Conservation (phyloP, 2,329 filamentous ascomycete species). For the Talaromyces verruculosus region DNA sequence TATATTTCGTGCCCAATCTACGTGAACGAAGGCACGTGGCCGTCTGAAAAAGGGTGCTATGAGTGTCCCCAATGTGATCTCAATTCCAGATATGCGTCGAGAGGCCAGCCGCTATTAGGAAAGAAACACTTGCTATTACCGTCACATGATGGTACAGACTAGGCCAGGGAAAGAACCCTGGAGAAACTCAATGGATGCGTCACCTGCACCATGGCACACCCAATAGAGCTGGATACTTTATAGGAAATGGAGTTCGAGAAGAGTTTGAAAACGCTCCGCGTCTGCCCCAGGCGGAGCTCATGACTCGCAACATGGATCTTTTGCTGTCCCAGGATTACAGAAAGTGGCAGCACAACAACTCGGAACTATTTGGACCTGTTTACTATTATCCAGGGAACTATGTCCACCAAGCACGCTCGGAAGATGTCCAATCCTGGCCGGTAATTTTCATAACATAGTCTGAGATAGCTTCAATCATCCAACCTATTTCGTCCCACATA, state of each 20-base stretch:
- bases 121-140: neutral
- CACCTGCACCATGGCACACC: neutral
- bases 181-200: neutral
- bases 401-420: neutral
- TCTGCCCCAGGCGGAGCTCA: neutral
- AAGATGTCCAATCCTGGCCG: neutral
- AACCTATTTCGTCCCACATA: neutral
- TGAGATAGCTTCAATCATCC: neutral
- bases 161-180: neutral
- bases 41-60: neutral
- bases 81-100: neutral
- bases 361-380: neutral
- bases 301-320: neutral
- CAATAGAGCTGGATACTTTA: neutral
- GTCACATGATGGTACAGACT: neutral
- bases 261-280: neutral
- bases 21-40: neutral
- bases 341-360: neutral
- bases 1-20: neutral
- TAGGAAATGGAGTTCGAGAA: neutral
- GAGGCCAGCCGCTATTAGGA: neutral
- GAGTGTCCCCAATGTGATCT: neutral
- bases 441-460: neutral
- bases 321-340: neutral
- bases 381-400: neutral